phyloP scores from a whole-genome alignment of 2,329 filamentous ascomycete species.

The Colletotrichum cuscutae region DNA sequence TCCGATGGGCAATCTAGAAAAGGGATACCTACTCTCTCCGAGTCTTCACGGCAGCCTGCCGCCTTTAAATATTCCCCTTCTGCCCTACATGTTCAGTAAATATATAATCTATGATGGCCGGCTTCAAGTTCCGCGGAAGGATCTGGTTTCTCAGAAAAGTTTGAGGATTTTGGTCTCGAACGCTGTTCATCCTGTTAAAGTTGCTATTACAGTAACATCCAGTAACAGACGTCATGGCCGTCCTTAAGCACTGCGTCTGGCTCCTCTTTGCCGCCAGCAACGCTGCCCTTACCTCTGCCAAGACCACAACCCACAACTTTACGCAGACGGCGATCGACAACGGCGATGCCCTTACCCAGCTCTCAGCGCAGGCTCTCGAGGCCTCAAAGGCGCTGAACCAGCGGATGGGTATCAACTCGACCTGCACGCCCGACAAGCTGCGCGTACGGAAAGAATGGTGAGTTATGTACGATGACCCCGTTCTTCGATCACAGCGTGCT shows the following conservation, averaged over 20 bases:
- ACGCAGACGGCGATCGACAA: constrained; percentile 7
- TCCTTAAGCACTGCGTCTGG: constrained; percentile 13
- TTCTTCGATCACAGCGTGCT: not conserved
- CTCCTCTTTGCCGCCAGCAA: constrained; percentile 7
- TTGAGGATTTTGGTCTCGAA: not conserved
- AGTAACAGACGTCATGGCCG: constrained; percentile 10
- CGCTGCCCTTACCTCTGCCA: not conserved
- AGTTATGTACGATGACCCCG: not conserved
- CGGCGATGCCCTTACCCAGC: constrained; percentile 14
- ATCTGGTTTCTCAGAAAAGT: not conserved
- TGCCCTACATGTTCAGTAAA: not conserved
- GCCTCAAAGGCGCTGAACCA: constrained; percentile 9
- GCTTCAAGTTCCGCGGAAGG: not conserved
- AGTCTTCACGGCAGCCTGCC: not conserved
- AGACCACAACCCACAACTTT: constrained; percentile 7
- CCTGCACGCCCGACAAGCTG: constrained; percentile 17
- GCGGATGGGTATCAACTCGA: not conserved
- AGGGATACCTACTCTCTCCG: not conserved
- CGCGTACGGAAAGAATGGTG: constrained; percentile 28
- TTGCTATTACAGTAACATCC: not conserved
- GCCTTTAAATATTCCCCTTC: not conserved
- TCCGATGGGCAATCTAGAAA: not conserved
- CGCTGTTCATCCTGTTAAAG: constrained; percentile 13
- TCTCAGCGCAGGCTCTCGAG: not conserved
- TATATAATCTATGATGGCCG: constrained; percentile 6